A percentile compares a stretch with the other conserved stretches of the same genome.
phyloP scores from a whole-genome alignment of 108 stramenopile genomes.

The Stephanodiscus triporus region DNA sequence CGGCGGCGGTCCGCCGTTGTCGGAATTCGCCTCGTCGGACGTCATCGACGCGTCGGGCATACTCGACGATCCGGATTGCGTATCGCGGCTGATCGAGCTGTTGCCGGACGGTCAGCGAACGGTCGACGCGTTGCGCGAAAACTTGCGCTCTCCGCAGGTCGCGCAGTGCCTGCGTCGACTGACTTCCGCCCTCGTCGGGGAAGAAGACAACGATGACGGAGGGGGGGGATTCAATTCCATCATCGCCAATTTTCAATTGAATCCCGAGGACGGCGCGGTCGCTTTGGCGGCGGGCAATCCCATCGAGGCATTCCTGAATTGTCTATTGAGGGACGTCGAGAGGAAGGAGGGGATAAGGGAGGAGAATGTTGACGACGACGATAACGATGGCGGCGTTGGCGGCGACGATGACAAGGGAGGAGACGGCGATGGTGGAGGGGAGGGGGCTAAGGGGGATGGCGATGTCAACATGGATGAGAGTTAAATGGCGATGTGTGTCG shows the following conservation, averaged over 20 bases:
- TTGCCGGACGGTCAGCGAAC: slow-evolving; percentile 75
- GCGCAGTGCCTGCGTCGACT: slow-evolving; percentile 72
- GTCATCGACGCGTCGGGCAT: slow-evolving; percentile 51
- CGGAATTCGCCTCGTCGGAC: slow-evolving; percentile 68
- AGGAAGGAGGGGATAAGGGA: slow-evolving; percentile 35
- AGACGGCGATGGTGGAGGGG: no score
- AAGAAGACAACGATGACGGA: slow-evolving; percentile 38
- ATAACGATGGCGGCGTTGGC: no score
- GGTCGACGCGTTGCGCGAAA: slow-evolving; percentile 62
- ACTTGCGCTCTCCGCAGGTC: slow-evolving; percentile 74
- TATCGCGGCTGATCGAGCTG: slow-evolving; percentile 61
- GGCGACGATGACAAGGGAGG: no score
- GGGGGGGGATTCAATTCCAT: slow-evolving; percentile 71
- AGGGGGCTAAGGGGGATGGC: no score
- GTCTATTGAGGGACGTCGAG: slow-evolving; percentile 58
- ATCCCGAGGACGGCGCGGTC: slow-evolving; percentile 64
- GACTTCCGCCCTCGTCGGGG: slow-evolving; percentile 60
- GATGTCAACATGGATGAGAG: no score
- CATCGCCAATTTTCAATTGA: slow-evolving; percentile 79
- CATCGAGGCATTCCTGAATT: slow-evolving; percentile 81
- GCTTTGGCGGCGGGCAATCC: slow-evolving; percentile 64
- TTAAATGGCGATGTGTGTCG: no score
- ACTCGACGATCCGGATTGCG: slow-evolving; percentile 55
- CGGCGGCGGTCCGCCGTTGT: slow-evolving; percentile 59
- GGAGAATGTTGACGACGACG: no score